Percentiles rank a stretch among this genome's conserved stretches.
Evolutionary conservation across 192 early-diverging fungal species (phyloP).

Genomic region (Gigaspora rosea): DNA sequence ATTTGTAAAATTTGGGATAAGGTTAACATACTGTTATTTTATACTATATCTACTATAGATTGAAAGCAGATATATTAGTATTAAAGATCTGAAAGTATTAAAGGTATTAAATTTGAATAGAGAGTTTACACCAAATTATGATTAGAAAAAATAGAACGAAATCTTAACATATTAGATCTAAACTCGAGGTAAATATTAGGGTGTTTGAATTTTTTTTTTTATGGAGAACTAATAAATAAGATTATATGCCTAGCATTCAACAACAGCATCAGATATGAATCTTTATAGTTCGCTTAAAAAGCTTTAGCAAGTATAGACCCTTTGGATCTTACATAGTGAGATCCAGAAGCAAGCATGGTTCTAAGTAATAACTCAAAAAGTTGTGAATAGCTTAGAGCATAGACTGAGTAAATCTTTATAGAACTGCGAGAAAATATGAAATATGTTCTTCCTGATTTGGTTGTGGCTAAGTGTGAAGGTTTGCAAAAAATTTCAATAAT

Average conservation of each 20-base stretch:
- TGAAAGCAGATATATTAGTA: conserved; percentile 17
- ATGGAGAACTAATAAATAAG: background rate
- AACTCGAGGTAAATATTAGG: conserved; percentile 24
- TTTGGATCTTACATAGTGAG: conserved; percentile 3
- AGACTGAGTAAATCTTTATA: conserved; percentile 13
- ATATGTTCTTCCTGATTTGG: conserved; percentile 14
- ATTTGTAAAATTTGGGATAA: background rate
- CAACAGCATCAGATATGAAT: conserved; percentile 10
- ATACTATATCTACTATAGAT: conserved; percentile 14
- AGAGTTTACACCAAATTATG: background rate
- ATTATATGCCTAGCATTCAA: conserved; percentile 24
- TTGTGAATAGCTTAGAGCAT: conserved; percentile 22
- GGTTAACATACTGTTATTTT: conserved; percentile 27
- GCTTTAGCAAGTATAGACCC: conserved; percentile 7
- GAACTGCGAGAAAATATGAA: conserved; percentile 24
- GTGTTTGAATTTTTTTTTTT: conserved; percentile 13
- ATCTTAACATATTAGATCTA: conserved; percentile 26
- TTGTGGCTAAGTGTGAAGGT: conserved; percentile 13
- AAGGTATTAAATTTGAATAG: conserved; percentile 22
- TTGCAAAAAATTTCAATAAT: too few relatives aligned
- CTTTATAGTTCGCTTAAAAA: conserved; percentile 25
- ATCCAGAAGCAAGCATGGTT: conserved; percentile 25
- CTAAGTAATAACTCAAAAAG: conserved; percentile 1
- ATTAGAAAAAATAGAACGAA: background rate
- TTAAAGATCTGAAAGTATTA: conserved; percentile 21